Percentiles rank a stretch among this genome's conserved stretches.
phyloP scores from a whole-genome alignment of 1,284 basidiomycete genomes.

The Ceratobasidium sp. region DNA sequence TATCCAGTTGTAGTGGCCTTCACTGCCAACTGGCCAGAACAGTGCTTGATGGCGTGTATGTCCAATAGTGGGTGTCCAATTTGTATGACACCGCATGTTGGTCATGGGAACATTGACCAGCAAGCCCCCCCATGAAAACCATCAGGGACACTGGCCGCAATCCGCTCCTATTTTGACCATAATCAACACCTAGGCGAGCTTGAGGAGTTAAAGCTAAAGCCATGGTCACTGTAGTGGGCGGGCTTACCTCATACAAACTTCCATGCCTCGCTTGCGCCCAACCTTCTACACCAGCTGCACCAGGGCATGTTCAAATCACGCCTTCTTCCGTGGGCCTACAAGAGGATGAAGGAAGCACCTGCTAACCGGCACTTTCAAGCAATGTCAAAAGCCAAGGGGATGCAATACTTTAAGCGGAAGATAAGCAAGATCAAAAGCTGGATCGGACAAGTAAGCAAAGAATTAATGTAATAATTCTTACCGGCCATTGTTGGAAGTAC shows the following conservation, averaged over 20 bases:
- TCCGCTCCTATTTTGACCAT: too few species aligned
- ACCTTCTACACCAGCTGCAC: slow-evolving; percentile 53
- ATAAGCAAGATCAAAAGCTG: slow-evolving; percentile 48
- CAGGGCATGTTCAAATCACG: slow-evolving; percentile 52
- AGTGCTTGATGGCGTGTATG: slow-evolving; percentile 1
- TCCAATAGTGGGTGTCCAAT: background rate
- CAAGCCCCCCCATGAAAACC: too few species aligned
- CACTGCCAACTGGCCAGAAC: slow-evolving; percentile 6
- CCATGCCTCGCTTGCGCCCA: slow-evolving; percentile 48
- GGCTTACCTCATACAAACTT: slow-evolving; percentile 50
- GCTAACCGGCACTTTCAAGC: slow-evolving; percentile 30
- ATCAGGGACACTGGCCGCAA: too few species aligned
- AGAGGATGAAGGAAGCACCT: background rate
- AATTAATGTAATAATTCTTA: slow-evolving; percentile 50
- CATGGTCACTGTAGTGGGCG: too few species aligned
- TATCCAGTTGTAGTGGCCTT: slow-evolving; percentile 32
- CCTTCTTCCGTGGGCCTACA: slow-evolving; percentile 44
- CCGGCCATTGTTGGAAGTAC: background rate
- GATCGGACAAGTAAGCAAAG: slow-evolving; percentile 51
- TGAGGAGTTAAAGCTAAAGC: too few species aligned
- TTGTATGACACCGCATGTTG: background rate
- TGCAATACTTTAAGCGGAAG: slow-evolving; percentile 28
- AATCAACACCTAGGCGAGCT: too few species aligned
- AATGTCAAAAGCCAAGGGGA: slow-evolving; percentile 8
- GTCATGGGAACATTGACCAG: too few species aligned